Base-by-base conservation (phyloP, 495 filamentous ascomycete species). In the Chaetomium cochliodes region DNA sequence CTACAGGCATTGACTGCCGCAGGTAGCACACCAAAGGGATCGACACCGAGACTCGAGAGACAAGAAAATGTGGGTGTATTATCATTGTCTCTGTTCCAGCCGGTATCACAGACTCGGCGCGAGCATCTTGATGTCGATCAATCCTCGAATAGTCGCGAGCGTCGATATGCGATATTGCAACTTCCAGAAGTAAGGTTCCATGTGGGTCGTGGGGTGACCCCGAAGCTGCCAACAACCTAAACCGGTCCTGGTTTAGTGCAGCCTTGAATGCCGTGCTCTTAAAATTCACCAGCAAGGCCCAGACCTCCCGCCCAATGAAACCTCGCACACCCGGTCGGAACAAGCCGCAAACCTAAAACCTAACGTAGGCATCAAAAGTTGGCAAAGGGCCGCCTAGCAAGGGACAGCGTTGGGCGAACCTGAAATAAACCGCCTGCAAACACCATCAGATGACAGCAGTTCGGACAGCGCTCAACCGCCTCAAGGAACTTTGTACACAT, bases 201-300 rank as follows among this genome's bases (percentile, higher is more conserved):
- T n/a, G n/a, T 20, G 49, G 44, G 18, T 22, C 44, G 11, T 26
- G 22, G 49, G 23, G 25, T 13, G 9, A 52, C 1, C 11, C 9
- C 23, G 8, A 2, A 52, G 25, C 49, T 23, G 22, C 6, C 13
- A 9, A n/a, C 20, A 11, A 16, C 42, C 44, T 49, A 60, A 30
- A 47, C 57, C 57, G 37, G 44, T 11, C 26, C 25, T 13, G 57
- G 57, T 37, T 49, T 60, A 60, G 57, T 42, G 57, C 26, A 22
- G 7, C 8, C 8, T 0, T 13, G 37, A 57, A n/a, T 57, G 20
- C 54, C 54, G 54, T 25, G 11, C 33, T 3, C 33, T 23, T 5
- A 16, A 42, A 30, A n/a, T 13, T 26, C 12, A 18, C 49, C 23
- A 6, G 2, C 1, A 11, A 16, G 22, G 50, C 23, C 50, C 50